These are phyloP conservation scores for Lignosus rhinocerotis DNA, from an alignment of 1,284 basidiomycete species.

Conservation along the genomic window DNA sequence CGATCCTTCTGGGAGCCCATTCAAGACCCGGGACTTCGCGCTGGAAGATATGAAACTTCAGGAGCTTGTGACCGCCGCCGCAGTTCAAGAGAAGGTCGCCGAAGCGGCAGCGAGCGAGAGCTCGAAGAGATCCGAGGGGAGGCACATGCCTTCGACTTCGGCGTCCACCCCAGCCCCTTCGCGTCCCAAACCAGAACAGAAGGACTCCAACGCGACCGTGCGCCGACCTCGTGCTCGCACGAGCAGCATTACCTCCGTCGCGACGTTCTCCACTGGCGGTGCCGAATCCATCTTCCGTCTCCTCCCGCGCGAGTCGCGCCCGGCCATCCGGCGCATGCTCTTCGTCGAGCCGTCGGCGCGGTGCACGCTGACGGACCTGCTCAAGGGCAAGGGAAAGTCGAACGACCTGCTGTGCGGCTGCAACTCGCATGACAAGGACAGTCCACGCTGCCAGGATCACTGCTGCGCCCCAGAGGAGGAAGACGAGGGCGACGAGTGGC, in stretches of 20 bases:
- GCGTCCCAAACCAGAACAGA: constrained; percentile 20
- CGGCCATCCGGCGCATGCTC: constrained; percentile 92
- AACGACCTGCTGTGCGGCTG: constrained; percentile 83
- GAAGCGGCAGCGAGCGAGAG: constrained; percentile 13
- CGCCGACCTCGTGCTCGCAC: constrained; percentile 48
- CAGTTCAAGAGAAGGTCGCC: constrained; percentile 19
- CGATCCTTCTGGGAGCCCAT: constrained; percentile 11
- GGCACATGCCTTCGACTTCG: constrained; percentile 2
- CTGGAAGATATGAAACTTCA: constrained; percentile 9
- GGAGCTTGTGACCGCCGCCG: constrained; percentile 13
- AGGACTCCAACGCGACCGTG: constrained; percentile 17
- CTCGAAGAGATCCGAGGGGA: constrained; percentile 10
- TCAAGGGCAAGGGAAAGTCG: constrained; percentile 78
- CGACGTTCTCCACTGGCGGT: constrained; percentile 78
- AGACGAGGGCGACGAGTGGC: constrained; percentile 77
- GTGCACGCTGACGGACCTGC: constrained; percentile 91
- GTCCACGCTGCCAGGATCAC: constrained; percentile 59
- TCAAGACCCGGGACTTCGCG: constrained; percentile 29
- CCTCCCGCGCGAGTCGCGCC: constrained; percentile 88
- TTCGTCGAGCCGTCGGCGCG: constrained; percentile 86
- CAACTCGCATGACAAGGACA: constrained; percentile 42
- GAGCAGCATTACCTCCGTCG: constrained; percentile 65
- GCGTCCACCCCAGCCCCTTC: constrained; percentile 11
- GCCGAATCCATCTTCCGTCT: constrained; percentile 99
- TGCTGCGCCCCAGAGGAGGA: constrained; percentile 64